Evolutionary conservation across 2,329 filamentous ascomycete species (phyloP).

Genomic region (Purpureocillium lavendulum): DNA sequence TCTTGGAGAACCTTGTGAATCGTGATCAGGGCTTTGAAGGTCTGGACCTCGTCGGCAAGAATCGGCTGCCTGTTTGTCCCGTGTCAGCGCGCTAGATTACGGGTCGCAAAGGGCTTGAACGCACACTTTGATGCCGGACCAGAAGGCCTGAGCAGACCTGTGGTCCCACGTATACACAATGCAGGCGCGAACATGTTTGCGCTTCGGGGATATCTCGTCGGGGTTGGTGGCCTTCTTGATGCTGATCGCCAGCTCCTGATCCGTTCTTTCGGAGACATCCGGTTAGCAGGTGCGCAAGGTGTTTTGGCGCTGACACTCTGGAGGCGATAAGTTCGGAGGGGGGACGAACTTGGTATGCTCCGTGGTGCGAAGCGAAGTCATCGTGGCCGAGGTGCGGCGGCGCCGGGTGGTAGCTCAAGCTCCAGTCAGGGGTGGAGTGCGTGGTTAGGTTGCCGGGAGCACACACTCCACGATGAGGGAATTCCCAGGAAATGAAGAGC

Average conservation of each 20-base stretch:
- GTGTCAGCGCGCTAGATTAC: slow-evolving; percentile 3
- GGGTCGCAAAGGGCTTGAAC: slow-evolving; percentile 23
- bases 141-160: slow-evolving; percentile 90
- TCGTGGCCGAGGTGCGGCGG: slow-evolving; percentile 10
- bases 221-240: slow-evolving; percentile 62
- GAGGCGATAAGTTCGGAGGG: too few species aligned
- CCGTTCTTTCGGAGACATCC: slow-evolving; percentile 38
- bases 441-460: background rate
- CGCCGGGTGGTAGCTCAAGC: slow-evolving; percentile 3
- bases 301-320: background rate
- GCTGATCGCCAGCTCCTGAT: slow-evolving; percentile 61
- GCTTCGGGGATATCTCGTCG: slow-evolving; percentile 61
- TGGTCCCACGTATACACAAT: slow-evolving; percentile 99
- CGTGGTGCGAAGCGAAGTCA: slow-evolving; percentile 22
- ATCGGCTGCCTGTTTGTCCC: slow-evolving; percentile 69
- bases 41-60: slow-evolving; percentile 95
- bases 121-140: slow-evolving; percentile 97
- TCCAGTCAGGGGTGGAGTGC: slow-evolving; percentile 2
- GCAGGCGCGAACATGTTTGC: slow-evolving; percentile 94
- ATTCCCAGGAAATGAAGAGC: background rate
- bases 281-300: background rate
- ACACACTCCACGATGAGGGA: background rate
- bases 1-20: slow-evolving; percentile 97
- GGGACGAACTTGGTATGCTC: slow-evolving; percentile 26
- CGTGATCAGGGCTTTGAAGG: slow-evolving; percentile 96